phyloP scores from a whole-genome alignment of 2,329 filamentous ascomycete genomes.

The Hymenoscyphus infarciens region DNA sequence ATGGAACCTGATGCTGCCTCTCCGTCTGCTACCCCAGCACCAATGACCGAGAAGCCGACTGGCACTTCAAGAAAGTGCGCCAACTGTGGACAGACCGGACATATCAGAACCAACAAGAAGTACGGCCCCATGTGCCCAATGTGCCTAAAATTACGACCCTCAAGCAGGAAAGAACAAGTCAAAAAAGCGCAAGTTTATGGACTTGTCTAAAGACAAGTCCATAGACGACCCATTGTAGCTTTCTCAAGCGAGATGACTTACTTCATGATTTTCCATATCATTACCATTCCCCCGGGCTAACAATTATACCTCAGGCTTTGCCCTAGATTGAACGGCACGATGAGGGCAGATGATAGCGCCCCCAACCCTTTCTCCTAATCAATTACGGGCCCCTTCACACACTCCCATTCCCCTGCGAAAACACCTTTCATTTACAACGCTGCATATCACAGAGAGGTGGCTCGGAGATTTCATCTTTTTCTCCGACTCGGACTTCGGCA shows the following conservation, averaged over 20 bases:
- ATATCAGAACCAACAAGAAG: constrained; percentile 99
- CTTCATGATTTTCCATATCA: not conserved
- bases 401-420: not conserved
- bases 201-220: constrained; percentile 1
- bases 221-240: not conserved
- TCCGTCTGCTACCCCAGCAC: constrained; percentile 43
- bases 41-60: constrained; percentile 48
- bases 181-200: no score
- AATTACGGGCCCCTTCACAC: constrained; percentile 10
- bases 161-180: no score
- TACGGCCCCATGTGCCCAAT: constrained; percentile 42
- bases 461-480: not conserved
- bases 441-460: not conserved
- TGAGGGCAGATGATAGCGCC: constrained; percentile 57
- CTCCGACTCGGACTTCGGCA: not conserved
- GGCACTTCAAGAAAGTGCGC: constrained; percentile 90
- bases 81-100: constrained; percentile 92
- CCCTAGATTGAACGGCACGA: constrained; percentile 80
- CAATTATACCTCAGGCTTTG: constrained; percentile 59
- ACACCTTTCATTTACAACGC: not conserved
- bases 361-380: constrained; percentile 40
- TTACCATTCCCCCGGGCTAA: constrained; percentile 14
- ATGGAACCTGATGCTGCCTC: constrained; percentile 36
- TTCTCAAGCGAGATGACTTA: not conserved
- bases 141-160: not conserved